Evolutionary conservation across 192 early-diverging fungal species (phyloP), one percentile per base, ranked within the genome.

Genomic region (Coemansia sp.): DNA sequence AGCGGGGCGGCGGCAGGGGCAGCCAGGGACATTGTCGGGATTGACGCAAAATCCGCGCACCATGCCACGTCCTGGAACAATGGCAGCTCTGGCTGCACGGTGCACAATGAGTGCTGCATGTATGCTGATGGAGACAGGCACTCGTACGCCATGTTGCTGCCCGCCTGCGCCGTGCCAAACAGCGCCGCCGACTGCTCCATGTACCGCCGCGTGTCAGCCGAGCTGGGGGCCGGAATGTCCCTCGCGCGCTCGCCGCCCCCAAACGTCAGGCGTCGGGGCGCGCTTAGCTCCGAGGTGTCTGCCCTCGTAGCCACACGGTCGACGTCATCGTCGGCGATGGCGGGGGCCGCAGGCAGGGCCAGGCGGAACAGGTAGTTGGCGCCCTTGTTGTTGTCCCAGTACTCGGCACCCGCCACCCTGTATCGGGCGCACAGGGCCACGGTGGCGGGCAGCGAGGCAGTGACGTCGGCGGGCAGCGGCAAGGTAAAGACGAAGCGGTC

Each of bases 381-480:
- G 46, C 93, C 92, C 64, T 73, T 69, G 87, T 98, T 98, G 84
- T 95, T 98, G 86, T 98, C 96, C 96, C 96, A 98, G 78, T 88
- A 87, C 75, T 93, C 91, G 27, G 63, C 66, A 5, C 88, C 89
- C 21, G 82, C 84, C 19, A 95, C 94, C 23, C 73, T 80, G 74
- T 94, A 95, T 7, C 85, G 79, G 32, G 89, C 83, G 34, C 88
- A 89, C 60, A 92, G 69, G 39, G 84, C 89, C 57, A 91, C 77
- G 0, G 85, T 86, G 31, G 64, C 80, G 1, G 70, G 82, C 63
- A 84, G 70, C 31, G 60, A 45, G 8, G 51, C 72, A 7, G 64
- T 62, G 42, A 86, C 83, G 14, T 57, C 36, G 29, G 68, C 62
- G 1, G 79, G 74, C 53, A 95, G 81, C 21, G 86, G 77, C 69